Conservation (phyloP, 805 yeast species). For the Yarrowia keelungensis region DNA sequence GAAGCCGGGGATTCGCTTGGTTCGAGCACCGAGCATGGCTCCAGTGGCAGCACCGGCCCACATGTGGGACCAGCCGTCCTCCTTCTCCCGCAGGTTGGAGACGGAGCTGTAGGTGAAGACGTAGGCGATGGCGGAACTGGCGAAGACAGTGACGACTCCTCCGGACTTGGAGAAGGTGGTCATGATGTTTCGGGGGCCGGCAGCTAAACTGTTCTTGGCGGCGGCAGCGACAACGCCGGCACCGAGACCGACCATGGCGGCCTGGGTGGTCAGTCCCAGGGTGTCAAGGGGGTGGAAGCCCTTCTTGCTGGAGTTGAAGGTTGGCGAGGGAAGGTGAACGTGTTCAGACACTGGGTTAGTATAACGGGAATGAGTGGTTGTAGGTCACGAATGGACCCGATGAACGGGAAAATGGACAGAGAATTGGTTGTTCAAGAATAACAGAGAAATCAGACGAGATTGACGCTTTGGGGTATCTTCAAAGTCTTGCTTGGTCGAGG, state of each 20-base stretch:
- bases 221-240: constrained; percentile 37
- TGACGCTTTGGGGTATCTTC: too few species aligned
- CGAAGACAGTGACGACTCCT: constrained; percentile 44
- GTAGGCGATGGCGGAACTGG: constrained; percentile 60
- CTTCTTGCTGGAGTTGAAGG: constrained; percentile 37
- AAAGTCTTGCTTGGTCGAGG: too few species aligned
- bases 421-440: too few species aligned
- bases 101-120: constrained; percentile 54
- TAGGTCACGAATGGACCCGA: too few species aligned
- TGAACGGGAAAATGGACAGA: too few species aligned
- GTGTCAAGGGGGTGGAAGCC: constrained; percentile 29
- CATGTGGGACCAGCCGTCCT: constrained; percentile 67
- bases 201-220: constrained; percentile 22
- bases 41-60: constrained; percentile 59
- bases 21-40: constrained; percentile 52
- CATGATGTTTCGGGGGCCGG: constrained; percentile 33
- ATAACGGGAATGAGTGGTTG: too few species aligned
- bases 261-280: constrained; percentile 23
- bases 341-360: constrained; percentile 35
- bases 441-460: too few species aligned
- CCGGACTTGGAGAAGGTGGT: constrained; percentile 36
- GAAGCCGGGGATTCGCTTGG: constrained; percentile 51
- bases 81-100: constrained; percentile 67
- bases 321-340: constrained; percentile 36
- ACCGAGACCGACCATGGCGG: constrained; percentile 25